Percentiles rank a stretch among this genome's conserved stretches.
phyloP scores from a whole-genome alignment of 257 asterid species.

The Eucommia ulmoides region DNA sequence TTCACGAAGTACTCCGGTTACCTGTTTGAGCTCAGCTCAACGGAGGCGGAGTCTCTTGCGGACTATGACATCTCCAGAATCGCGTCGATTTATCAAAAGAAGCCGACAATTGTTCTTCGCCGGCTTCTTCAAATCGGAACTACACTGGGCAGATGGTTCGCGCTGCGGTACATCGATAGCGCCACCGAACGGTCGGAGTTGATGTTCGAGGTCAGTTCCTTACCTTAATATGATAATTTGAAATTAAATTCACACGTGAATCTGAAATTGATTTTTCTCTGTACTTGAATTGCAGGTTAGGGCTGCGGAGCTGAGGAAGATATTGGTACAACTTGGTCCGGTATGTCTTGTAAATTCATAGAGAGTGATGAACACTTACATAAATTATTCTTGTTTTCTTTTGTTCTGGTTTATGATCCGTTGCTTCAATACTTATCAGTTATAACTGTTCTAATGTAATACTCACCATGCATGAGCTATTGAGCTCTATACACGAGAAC shows the following conservation, averaged over 20 bases:
- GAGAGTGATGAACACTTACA: too few relatives aligned
- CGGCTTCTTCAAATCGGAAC: conserved; percentile 63
- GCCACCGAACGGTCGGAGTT: conserved; percentile 54
- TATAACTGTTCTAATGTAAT: too few relatives aligned
- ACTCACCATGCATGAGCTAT: too few relatives aligned
- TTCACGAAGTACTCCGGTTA: conserved; percentile 84
- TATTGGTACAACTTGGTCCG: conserved; percentile 89
- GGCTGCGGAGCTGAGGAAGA: conserved; percentile 82
- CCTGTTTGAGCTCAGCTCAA: conserved; percentile 52
- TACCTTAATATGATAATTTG: neutral
- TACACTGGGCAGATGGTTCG: conserved; percentile 90
- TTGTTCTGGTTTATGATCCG: too few relatives aligned
- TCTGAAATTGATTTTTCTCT: conserved; percentile 8
- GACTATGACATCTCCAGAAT: conserved; percentile 57
- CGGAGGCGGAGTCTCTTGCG: conserved; percentile 63
- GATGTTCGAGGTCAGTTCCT: conserved; percentile 57
- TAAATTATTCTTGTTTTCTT: too few relatives aligned
- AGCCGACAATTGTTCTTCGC: conserved; percentile 66
- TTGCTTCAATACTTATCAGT: too few relatives aligned
- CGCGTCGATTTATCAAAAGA: conserved; percentile 47
- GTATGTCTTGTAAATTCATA: too few relatives aligned
- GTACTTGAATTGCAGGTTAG: conserved; percentile 41
- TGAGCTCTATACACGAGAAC: too few relatives aligned
- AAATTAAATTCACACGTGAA: neutral
- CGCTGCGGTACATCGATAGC: conserved; percentile 60